Evolutionary conservation across 495 filamentous ascomycete species (phyloP).

Genomic region (Emericellopsis terricola): DNA sequence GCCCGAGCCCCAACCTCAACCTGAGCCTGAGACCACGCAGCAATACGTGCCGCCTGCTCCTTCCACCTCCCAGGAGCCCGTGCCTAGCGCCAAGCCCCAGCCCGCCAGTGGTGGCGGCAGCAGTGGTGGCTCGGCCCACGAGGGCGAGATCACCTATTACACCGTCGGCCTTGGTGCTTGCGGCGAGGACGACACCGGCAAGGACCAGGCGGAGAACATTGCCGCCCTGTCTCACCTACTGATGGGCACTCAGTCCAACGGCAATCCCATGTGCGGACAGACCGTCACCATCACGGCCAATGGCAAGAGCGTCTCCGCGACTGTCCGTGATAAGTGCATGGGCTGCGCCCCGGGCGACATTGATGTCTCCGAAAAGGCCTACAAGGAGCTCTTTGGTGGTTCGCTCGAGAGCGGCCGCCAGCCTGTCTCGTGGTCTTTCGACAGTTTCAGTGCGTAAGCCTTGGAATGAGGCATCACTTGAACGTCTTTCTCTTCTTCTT

Average conservation of each 20-base stretch:
- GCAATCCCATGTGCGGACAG: conserved; percentile 47
- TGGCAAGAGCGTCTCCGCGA: conserved; percentile 36
- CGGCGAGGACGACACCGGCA: conserved; percentile 21
- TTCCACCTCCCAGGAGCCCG: conserved; percentile 1
- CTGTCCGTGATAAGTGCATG: conserved; percentile 58
- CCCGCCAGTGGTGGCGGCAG: conserved; percentile 6
- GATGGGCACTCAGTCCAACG: conserved; percentile 27
- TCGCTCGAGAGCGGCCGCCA: conserved; percentile 15
- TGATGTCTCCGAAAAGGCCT: conserved; percentile 29
- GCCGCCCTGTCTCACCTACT: conserved; percentile 22
- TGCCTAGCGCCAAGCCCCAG: background rate
- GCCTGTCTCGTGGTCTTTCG: conserved; percentile 21
- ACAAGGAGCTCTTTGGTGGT: conserved; percentile 22
- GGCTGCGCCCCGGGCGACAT: conserved; percentile 34
- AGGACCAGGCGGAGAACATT: conserved; percentile 20
- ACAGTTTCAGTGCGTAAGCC: conserved; percentile 3
- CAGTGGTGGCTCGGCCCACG: conserved; percentile 8
- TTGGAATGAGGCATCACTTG: too few relatives aligned
- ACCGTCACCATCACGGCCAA: conserved; percentile 37
- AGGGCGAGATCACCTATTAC: conserved; percentile 30
- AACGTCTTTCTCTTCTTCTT: too few relatives aligned
- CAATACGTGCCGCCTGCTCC: conserved; percentile 1
- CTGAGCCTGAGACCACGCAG: background rate
- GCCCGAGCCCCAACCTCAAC: background rate
- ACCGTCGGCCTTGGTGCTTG: conserved; percentile 24